Percentiles rank a stretch among this genome's conserved stretches.
phyloP scores from a whole-genome alignment of 2,329 filamentous ascomycete species.

The Aspergillus terreus region DNA sequence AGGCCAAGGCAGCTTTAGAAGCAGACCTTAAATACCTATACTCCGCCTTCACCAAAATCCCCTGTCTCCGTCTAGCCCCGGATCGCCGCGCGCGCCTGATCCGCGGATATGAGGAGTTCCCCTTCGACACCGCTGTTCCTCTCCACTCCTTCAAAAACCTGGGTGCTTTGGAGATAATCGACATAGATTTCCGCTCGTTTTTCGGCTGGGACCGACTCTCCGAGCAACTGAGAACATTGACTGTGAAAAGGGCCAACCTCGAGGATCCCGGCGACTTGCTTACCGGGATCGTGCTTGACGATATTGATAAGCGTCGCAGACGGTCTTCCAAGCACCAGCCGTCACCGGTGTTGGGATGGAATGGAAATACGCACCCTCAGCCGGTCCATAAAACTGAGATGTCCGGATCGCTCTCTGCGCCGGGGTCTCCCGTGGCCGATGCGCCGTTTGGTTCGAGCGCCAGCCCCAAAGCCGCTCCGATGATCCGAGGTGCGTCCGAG shows the following conservation, averaged over 20 bases:
- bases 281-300: conserved; percentile 89
- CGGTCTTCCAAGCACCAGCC: conserved; percentile 82
- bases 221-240: conserved; percentile 85
- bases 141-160: conserved; percentile 97
- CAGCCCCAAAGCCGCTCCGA: conserved; percentile 45
- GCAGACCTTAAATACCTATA: conserved; percentile 93
- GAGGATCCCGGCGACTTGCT: conserved; percentile 88
- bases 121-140: conserved; percentile 94
- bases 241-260: conserved; percentile 78
- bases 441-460: conserved; percentile 46
- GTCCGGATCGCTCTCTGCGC: conserved; percentile 64
- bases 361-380: conserved; percentile 54
- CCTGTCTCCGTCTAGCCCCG: conserved; percentile 82
- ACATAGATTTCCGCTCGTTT: conserved; percentile 94
- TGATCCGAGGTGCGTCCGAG: conserved; percentile 58
- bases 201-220: conserved; percentile 94
- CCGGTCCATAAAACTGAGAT: conserved; percentile 62
- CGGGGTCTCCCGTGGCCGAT: conserved; percentile 58
- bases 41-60: conserved; percentile 97
- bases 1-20: conserved; percentile 79
- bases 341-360: conserved; percentile 72
- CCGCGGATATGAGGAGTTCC: conserved; percentile 92
- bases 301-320: conserved; percentile 87
- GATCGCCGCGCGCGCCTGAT: conserved; percentile 90
- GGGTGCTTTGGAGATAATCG: conserved; percentile 87